Evolutionary conservation across 192 early-diverging fungal species (phyloP).

Genomic region (Diversispora eburnea): DNA sequence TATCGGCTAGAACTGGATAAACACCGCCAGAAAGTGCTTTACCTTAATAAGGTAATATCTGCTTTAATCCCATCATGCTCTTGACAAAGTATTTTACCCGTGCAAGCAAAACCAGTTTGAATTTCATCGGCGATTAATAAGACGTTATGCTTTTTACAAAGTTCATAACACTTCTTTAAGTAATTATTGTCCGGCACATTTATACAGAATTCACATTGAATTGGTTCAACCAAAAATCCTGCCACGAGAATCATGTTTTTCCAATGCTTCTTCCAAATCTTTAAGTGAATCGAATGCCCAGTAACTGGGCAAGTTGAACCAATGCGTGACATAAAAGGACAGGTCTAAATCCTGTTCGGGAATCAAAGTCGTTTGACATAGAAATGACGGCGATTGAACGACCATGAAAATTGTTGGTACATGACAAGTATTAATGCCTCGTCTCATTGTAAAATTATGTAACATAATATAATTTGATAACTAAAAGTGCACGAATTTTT

Average conservation of each 20-base stretch:
- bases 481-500: too few species aligned
- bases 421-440: conserved; percentile 82
- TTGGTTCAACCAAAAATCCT: conserved; percentile 96
- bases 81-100: conserved; percentile 90
- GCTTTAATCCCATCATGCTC: conserved; percentile 92
- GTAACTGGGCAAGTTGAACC: conserved; percentile 76
- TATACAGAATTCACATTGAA: conserved; percentile 98
- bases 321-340: conserved; percentile 89
- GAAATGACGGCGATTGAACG: conserved; percentile 89
- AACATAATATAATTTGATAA: too few species aligned
- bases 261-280: conserved; percentile 84
- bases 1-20: conserved; percentile 91
- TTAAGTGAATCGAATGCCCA: conserved; percentile 65
- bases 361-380: conserved; percentile 91
- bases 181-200: conserved; percentile 93
- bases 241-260: conserved; percentile 80
- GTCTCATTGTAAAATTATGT: too few species aligned
- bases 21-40: conserved; percentile 97
- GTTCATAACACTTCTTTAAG: conserved; percentile 75
- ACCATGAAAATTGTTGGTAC: conserved; percentile 95
- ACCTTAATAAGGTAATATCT: conserved; percentile 91
- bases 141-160: conserved; percentile 98
- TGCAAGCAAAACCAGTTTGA: conserved; percentile 93
- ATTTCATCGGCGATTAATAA: conserved; percentile 98
- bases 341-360: conserved; percentile 79